Base-by-base conservation (phyloP, 106 monocot genomes). In the Agapanthus africanus region DNA sequence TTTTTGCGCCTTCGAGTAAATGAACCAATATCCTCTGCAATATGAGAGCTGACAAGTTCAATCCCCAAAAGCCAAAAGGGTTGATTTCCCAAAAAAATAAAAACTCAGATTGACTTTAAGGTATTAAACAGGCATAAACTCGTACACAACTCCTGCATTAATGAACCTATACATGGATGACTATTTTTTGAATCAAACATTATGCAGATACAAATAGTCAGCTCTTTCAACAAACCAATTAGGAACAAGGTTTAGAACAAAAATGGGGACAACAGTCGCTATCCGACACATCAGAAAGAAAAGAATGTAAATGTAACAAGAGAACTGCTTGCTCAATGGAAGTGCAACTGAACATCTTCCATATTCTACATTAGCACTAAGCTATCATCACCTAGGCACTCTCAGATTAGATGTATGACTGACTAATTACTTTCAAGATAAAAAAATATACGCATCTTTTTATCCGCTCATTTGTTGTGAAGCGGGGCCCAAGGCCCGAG, bases 351-450 rank as follows among this genome's bases (percentile, higher is more conserved):
- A 11, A 21, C 50, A 50, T 50, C n/a, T 50, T 50, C 50, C 50
- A 50, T 56, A 56, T 8, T 56, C 56, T 56, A 30, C 26, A 27
- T 56, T 27, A 56, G 56, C 56, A 27, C 28, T 56, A 56, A 56
- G 28, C 28, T 30, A 28, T 10, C 3, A 56, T n/a, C n/a, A n/a
- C 28, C 30, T 28, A 56, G 10, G 30, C 56, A 56, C 11, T 4
- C 10, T 56, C 30, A 0, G 8, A 56, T 30, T 30, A 56, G 56
- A 13, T 25, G 23, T 22, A 52, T 52, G 10, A 28, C 26, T 27
- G 28, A 56, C 28, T 28, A 30, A n/a, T n/a, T n/a, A 56, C 56
- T 56, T 56, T 56, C 28, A 30, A 56, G 30, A 56, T 56, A 26
- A 56, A 56, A 56, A 56, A 56, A 30, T 28, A 56, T n/a, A 30